Evolutionary conservation across 2,329 filamentous ascomycete species (phyloP), one percentile per base, ranked within the genome.

Genomic region (Nannizziopsis barbatae): DNA sequence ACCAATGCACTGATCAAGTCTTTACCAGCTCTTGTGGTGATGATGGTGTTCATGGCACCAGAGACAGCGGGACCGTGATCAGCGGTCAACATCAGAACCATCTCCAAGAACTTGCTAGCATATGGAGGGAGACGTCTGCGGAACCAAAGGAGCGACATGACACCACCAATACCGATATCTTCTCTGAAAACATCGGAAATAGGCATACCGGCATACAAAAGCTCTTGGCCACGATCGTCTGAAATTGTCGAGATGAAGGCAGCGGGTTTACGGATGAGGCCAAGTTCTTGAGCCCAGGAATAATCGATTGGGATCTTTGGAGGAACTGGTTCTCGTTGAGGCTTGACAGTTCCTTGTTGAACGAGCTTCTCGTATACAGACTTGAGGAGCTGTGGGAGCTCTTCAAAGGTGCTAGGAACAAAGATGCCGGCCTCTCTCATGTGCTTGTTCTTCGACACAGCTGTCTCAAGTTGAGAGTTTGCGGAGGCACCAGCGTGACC

Each of bases 21-120:
- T 79, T 98, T 98, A 70, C 92, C 92, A 55, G 92, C 92, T 85
- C 92, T 86, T 52, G 92, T 98, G 55, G 92, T 98, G 69, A 98
- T 96, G 70, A 98, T 98, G 68, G 92, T 98, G 83, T 98, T 98
- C 92, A 98, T 98, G 70, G 92, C 92, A 79, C 92, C 92, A 61
- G 92, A 98, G 61, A 98, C 92, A 61, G 92, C 92, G 47, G 92
- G 92, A 72, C 92, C 92, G 81, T 98, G 92, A 67, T 98, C 92
- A 62, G 92, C 92, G 65, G 92, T 98, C 65, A 98, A 81, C 92
- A 98, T 98, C 70, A 98, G 90, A 58, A 98, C 92, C 92, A 98
- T 98, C 79, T 98, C 92, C 60, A 98, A 75, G 79, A 98, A 98
- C 75, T 94, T 94, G 79, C 87, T 93, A 64, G 92, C 92, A 69